Evolutionary conservation across 495 filamentous ascomycete species (phyloP).

Genomic region (Aspergillus hancockii): DNA sequence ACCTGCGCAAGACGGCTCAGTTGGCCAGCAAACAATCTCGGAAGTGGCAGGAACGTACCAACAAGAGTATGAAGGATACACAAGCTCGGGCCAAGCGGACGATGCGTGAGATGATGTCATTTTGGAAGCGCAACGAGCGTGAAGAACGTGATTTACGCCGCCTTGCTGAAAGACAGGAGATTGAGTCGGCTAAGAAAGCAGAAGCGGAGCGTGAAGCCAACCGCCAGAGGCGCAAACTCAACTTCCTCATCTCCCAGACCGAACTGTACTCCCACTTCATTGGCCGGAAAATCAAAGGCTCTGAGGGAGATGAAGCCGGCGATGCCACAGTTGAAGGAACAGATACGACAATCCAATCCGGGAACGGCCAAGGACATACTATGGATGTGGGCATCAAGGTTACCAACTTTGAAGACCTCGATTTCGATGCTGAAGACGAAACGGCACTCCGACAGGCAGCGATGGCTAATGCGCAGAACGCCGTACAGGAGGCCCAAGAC

Average conservation of each 20-base stretch:
- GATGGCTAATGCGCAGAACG: slow-evolving; percentile 93
- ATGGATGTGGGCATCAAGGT: slow-evolving; percentile 66
- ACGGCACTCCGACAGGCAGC: slow-evolving; percentile 77
- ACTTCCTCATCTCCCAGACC: slow-evolving; percentile 99
- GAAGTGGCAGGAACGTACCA: slow-evolving; percentile 94
- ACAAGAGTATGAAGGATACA: slow-evolving; percentile 97
- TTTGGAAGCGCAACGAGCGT: slow-evolving; percentile 99
- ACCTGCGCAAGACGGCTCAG: slow-evolving; percentile 95
- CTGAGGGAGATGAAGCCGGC: slow-evolving; percentile 89
- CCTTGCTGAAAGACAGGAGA: slow-evolving; percentile 90
- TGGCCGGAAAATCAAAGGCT: slow-evolving; percentile 96
- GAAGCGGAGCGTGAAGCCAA: slow-evolving; percentile 97
- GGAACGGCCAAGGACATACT: slow-evolving; percentile 46
- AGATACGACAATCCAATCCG: slow-evolving; percentile 44
- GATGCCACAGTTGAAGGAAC: slow-evolving; percentile 64
- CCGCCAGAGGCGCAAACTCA: slow-evolving; percentile 95
- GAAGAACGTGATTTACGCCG: slow-evolving; percentile 95
- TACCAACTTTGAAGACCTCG: slow-evolving; percentile 89
- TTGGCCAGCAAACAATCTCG: slow-evolving; percentile 96
- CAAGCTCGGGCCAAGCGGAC: slow-evolving; percentile 95
- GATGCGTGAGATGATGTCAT: slow-evolving; percentile 99
- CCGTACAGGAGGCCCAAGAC: slow-evolving; percentile 91
- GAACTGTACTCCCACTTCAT: slow-evolving; percentile 99
- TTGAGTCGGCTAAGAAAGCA: slow-evolving; percentile 93
- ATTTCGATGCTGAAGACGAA: slow-evolving; percentile 96